Conservation (phyloP, 345 rosid species). For the Diplotaxis tenuifolia region DNA sequence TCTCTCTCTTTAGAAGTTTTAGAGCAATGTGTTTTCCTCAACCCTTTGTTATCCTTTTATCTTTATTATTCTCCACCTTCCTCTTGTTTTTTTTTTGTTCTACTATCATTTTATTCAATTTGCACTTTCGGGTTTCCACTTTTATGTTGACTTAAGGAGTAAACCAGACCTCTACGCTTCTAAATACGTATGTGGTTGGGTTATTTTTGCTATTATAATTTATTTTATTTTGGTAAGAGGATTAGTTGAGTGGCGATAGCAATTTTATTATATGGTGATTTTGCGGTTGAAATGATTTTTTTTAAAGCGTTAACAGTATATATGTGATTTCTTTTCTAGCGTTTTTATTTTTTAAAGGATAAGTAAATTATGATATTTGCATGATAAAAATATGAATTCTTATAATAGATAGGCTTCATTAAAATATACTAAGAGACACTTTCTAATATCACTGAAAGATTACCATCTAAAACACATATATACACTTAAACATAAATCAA, state of each 20-base stretch:
- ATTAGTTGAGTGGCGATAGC: neutral
- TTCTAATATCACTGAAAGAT: neutral
- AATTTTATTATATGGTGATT: neutral
- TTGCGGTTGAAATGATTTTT: neutral
- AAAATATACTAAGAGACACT: neutral
- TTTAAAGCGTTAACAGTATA: neutral
- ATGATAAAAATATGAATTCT: neutral
- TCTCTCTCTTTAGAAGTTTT: slow-evolving; percentile 14
- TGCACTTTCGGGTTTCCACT: slow-evolving; percentile 6
- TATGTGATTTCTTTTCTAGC: neutral
- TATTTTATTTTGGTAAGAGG: neutral
- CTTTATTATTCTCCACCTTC: slow-evolving; percentile 5
- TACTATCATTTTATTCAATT: neutral
- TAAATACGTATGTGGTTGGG: neutral
- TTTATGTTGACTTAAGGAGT: slow-evolving; percentile 1
- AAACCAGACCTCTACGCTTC: slow-evolving; percentile 15
- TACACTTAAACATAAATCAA: neutral
- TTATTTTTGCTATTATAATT: neutral
- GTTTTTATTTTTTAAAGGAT: neutral
- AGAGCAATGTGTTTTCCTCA: slow-evolving; percentile 23
- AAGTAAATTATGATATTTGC: neutral
- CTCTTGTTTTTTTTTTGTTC: neutral
- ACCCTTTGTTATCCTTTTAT: slow-evolving; percentile 25
- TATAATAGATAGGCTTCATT: neutral
- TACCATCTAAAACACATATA: neutral